Percentiles rank a stretch among this genome's conserved stretches.
Conservation (phyloP, 2,329 filamentous ascomycete species). For the Bipolaris gigantea region DNA sequence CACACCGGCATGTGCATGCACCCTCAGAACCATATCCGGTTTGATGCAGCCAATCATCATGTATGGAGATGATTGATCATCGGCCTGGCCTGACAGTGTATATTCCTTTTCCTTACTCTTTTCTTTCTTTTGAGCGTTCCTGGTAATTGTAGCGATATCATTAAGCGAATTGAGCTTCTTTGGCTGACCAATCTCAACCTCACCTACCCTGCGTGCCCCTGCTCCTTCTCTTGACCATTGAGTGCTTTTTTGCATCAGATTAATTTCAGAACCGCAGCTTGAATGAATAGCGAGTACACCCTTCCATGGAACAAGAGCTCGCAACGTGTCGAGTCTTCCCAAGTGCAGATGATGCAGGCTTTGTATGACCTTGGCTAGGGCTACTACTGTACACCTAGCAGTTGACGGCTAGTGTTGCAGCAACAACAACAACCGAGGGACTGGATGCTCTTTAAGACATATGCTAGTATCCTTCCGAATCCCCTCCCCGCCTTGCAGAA, state of each 20-base stretch:
- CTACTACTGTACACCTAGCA: background rate
- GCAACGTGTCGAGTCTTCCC: too few species aligned
- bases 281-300: too few species aligned
- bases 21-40: background rate
- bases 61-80: background rate
- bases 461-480: background rate
- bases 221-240: background rate
- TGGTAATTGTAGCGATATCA: conserved; percentile 2
- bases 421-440: background rate
- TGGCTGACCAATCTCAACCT: background rate
- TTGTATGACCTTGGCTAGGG: background rate
- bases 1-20: conserved; percentile 1
- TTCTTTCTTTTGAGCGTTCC: background rate
- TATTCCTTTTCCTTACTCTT: conserved; percentile 1
- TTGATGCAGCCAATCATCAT: background rate
- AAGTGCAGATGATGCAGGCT: background rate
- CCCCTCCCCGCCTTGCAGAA: too few species aligned
- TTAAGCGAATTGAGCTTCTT: background rate
- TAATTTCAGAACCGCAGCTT: background rate
- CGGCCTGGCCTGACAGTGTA: background rate
- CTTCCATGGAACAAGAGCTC: background rate
- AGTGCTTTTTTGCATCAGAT: background rate
- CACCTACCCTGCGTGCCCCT: background rate
- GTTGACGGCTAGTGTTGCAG: background rate
- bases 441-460: too few species aligned